Conservation (phyloP, 768 basidiomycete genomes). For the Mrakia hoshinonis region DNA sequence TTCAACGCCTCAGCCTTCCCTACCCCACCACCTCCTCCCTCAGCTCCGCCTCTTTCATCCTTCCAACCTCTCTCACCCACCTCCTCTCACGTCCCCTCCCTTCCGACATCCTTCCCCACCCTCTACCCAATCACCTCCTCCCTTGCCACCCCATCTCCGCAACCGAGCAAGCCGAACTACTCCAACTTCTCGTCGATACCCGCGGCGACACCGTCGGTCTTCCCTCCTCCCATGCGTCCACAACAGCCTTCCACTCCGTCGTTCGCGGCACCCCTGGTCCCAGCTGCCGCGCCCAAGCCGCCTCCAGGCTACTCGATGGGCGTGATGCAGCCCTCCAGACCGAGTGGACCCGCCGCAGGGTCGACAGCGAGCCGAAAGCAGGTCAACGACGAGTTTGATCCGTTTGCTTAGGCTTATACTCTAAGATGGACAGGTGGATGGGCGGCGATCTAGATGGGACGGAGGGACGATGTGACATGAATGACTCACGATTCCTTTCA, state of each 20-base stretch:
- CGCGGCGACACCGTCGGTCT: conserved; percentile 21
- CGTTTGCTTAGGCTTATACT: conserved; percentile 23
- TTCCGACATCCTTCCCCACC: background rate
- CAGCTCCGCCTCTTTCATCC: background rate
- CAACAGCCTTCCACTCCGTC: background rate
- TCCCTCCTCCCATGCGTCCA: background rate
- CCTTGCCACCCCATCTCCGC: background rate
- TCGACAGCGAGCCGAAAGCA: background rate
- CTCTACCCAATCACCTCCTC: conserved; percentile 8
- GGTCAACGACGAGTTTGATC: conserved; percentile 27
- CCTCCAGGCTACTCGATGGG: conserved; percentile 18
- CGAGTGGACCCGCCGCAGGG: background rate
- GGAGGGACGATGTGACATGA: too few relatives aligned
- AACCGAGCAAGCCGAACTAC: conserved; percentile 13
- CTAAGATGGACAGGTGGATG: too few relatives aligned
- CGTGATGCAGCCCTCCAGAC: conserved; percentile 14
- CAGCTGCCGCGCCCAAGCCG: background rate
- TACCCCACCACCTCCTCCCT: background rate
- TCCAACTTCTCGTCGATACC: conserved; percentile 43
- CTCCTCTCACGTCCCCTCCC: background rate
- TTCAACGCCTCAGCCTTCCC: conserved; percentile 14
- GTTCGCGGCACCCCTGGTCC: background rate
- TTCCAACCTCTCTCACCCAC: conserved; percentile 11
- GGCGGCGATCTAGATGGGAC: too few relatives aligned
- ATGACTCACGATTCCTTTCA: too few relatives aligned